phyloP scores from a whole-genome alignment of 2,329 filamentous ascomycete genomes.

The Stachybotrys echinatus region DNA sequence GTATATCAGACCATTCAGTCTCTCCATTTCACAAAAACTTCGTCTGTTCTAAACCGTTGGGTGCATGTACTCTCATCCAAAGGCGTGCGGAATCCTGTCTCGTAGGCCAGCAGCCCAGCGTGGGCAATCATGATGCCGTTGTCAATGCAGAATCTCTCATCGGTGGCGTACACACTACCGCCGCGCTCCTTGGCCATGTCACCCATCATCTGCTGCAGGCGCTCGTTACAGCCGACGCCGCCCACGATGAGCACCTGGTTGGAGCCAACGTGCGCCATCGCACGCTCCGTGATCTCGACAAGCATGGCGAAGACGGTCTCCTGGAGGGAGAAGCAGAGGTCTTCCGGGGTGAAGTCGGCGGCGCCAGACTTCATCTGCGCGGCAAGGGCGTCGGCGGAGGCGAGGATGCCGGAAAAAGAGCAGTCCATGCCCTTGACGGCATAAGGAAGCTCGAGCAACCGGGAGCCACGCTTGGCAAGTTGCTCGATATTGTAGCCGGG shows the following conservation, averaged over 20 bases:
- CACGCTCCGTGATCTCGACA: constrained; percentile 95
- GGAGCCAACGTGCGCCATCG: constrained; percentile 95
- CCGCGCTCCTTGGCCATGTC: constrained; percentile 85
- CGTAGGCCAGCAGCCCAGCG: constrained; percentile 80
- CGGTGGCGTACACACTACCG: constrained; percentile 88
- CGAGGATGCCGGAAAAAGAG: constrained; percentile 88
- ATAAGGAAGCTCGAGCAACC: constrained; percentile 84
- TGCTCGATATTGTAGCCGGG: constrained; percentile 98
- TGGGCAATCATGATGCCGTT: constrained; percentile 99
- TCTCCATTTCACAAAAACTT: constrained; percentile 75
- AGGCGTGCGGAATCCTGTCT: constrained; percentile 71
- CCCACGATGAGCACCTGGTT: constrained; percentile 91
- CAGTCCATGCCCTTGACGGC: constrained; percentile 99
- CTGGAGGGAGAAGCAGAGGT: constrained; percentile 91
- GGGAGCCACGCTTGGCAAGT: constrained; percentile 68
- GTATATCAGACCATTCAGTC: constrained; percentile 37
- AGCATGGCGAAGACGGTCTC: constrained; percentile 97
- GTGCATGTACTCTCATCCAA: constrained; percentile 81
- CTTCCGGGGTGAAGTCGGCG: constrained; percentile 67
- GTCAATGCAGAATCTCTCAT: constrained; percentile 97
- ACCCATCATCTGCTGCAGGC: constrained; percentile 97
- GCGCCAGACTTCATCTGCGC: constrained; percentile 50
- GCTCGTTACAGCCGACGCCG: constrained; percentile 91
- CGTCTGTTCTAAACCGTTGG: constrained; percentile 77
- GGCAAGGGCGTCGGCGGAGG: constrained; percentile 75